These are phyloP conservation scores for Neurospora sp. DNA, from an alignment of 2,329 filamentous ascomycete genomes.

Conservation along the genomic window DNA sequence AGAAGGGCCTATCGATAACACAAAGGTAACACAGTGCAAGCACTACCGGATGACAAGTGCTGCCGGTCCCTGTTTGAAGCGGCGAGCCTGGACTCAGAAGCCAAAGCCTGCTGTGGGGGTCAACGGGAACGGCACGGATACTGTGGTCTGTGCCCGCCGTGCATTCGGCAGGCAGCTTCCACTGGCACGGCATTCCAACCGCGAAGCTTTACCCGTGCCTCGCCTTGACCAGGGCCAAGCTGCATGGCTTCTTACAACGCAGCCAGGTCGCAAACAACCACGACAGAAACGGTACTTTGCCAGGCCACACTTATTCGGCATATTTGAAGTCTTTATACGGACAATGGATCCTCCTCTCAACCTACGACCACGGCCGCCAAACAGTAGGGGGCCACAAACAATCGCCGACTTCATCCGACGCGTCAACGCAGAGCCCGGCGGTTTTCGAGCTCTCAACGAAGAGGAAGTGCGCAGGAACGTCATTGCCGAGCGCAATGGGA, in stretches of 20 bases:
- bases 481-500: conserved; percentile 29
- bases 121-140: not conserved
- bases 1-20: not conserved
- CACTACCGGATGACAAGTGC: not conserved
- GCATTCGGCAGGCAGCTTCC: not conserved
- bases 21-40: not conserved
- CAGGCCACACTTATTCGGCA: not conserved
- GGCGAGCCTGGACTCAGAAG: not conserved
- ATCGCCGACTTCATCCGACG: conserved; percentile 70
- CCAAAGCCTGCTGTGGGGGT: not conserved
- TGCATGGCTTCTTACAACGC: conserved; percentile 7
- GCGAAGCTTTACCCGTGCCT: not conserved
- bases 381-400: conserved; percentile 44
- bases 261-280: not conserved
- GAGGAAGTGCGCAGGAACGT: conserved; percentile 63
- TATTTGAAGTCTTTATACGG: conserved; percentile 10
- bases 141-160: not conserved
- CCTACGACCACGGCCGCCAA: conserved; percentile 52
- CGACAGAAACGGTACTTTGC: not conserved
- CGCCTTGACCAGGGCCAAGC: conserved; percentile 1
- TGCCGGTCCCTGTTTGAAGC: not conserved
- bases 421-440: conserved; percentile 68
- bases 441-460: conserved; percentile 74
- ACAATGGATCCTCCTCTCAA: conserved; percentile 34
- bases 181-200: not conserved